phyloP scores from a whole-genome alignment of 768 basidiomycete species.

The Leccinum obscurum region DNA sequence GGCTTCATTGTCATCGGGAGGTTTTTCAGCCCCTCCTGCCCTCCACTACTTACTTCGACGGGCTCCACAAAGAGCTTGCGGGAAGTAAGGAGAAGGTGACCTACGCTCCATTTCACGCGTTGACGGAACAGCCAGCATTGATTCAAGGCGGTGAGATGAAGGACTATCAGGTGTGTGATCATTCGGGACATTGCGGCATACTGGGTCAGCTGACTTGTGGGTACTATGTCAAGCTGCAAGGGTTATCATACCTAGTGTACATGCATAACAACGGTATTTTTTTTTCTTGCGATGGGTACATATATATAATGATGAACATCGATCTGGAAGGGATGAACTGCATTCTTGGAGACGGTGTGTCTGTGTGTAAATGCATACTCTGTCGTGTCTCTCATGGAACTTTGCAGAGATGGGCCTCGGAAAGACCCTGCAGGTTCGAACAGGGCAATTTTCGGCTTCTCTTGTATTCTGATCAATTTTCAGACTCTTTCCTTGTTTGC shows the following conservation, averaged over 20 bases:
- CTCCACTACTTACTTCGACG: slow-evolving; percentile 38
- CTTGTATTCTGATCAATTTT: slow-evolving; percentile 5
- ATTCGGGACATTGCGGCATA: background rate
- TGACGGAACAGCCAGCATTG: slow-evolving; percentile 49
- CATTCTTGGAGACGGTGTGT: slow-evolving; percentile 68
- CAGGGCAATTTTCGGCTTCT: background rate
- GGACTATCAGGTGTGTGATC: slow-evolving; percentile 58
- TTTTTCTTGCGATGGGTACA: background rate
- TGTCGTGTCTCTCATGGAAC: background rate
- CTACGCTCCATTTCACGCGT: slow-evolving; percentile 38
- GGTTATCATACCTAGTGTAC: slow-evolving; percentile 62
- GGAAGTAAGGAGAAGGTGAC: slow-evolving; percentile 29
- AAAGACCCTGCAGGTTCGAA: slow-evolving; percentile 57
- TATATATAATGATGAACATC: background rate
- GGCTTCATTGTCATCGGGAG: slow-evolving; percentile 45
- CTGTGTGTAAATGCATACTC: background rate
- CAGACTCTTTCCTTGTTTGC: slow-evolving; percentile 66
- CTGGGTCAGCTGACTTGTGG: background rate
- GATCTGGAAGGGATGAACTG: slow-evolving; percentile 55
- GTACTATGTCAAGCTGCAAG: slow-evolving; percentile 43
- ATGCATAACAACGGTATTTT: slow-evolving; percentile 65
- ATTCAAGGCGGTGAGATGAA: slow-evolving; percentile 63
- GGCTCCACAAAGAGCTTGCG: slow-evolving; percentile 32
- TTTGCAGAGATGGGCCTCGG: slow-evolving; percentile 60
- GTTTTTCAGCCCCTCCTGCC: slow-evolving; percentile 52